Conservation (phyloP, 2,329 filamentous ascomycete genomes). For the Apiospora hydei region DNA sequence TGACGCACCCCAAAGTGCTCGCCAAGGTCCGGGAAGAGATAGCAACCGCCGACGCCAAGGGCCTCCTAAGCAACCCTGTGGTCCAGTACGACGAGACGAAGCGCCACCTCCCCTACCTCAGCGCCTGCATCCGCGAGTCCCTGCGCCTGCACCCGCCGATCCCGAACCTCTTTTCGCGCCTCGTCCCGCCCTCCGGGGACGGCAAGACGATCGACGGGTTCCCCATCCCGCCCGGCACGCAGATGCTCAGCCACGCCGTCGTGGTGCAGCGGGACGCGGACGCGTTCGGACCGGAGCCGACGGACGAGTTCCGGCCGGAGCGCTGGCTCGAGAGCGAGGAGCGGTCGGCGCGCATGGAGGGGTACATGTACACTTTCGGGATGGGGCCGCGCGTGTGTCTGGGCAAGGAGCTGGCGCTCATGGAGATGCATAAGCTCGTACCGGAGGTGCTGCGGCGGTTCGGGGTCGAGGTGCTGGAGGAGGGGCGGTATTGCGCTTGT, state of each 20-base stretch:
- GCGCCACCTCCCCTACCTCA: slow-evolving; percentile 18
- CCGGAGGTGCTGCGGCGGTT: slow-evolving; percentile 6
- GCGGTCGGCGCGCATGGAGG: slow-evolving; percentile 1
- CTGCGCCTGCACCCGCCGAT: slow-evolving; percentile 16
- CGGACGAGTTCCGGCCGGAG: slow-evolving; percentile 6
- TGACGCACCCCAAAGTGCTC: slow-evolving; percentile 23
- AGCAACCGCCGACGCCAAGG: neutral
- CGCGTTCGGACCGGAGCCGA: neutral
- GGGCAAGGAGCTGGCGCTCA: slow-evolving; percentile 20
- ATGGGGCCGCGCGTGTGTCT: slow-evolving; percentile 13
- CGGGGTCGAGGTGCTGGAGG: slow-evolving; percentile 4
- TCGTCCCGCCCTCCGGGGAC: neutral
- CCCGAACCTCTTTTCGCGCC: slow-evolving; percentile 14
- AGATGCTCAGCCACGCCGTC: slow-evolving; percentile 21
- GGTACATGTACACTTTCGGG: slow-evolving; percentile 1
- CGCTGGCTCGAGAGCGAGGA: slow-evolving; percentile 18
- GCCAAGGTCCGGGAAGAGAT: neutral
- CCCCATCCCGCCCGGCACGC: neutral
- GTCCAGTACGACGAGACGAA: slow-evolving; percentile 20
- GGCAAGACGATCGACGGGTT: slow-evolving; percentile 5
- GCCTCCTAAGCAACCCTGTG: neutral
- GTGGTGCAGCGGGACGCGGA: slow-evolving; percentile 19
- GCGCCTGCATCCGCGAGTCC: slow-evolving; percentile 22
- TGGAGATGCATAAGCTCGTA: slow-evolving; percentile 18
- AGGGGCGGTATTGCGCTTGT: neutral